Conservation (phyloP, 1,139 yeast species). For the Debaryomyces sp. region DNA sequence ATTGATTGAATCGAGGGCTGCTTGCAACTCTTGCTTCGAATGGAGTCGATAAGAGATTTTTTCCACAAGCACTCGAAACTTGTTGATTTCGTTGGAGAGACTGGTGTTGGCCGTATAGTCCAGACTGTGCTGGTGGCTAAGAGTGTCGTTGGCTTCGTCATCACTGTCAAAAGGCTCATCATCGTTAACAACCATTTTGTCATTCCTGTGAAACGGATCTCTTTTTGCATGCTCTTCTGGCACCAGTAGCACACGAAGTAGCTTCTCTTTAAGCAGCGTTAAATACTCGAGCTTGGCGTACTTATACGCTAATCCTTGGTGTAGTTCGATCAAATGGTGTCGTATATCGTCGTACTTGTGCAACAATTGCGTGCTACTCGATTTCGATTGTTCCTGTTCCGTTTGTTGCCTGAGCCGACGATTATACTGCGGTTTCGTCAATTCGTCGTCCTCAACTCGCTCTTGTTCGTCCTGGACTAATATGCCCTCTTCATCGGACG, state of each 20-base stretch:
- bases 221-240: background rate
- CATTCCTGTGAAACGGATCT: background rate
- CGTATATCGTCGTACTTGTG: conserved; percentile 30
- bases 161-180: conserved; percentile 23
- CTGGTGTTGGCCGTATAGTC: background rate
- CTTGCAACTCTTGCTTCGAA: background rate
- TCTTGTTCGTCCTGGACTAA: conserved; percentile 20
- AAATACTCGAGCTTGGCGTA: conserved; percentile 33
- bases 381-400: background rate
- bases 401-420: background rate
- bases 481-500: conserved; percentile 6
- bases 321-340: conserved; percentile 18
- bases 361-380: conserved; percentile 13
- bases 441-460: conserved; percentile 6
- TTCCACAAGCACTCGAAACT: conserved; percentile 37
- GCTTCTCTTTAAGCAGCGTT: conserved; percentile 18
- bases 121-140: background rate
- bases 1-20: conserved; percentile 3
- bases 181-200: background rate
- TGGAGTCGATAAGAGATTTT: conserved; percentile 22
- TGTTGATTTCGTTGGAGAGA: conserved; percentile 24
- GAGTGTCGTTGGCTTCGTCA: conserved; percentile 16
- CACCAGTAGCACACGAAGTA: conserved; percentile 9
- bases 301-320: conserved; percentile 26
- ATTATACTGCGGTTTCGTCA: background rate